phyloP scores from a whole-genome alignment of 2,329 filamentous ascomycete species.

The Furcasterigmium furcatum region DNA sequence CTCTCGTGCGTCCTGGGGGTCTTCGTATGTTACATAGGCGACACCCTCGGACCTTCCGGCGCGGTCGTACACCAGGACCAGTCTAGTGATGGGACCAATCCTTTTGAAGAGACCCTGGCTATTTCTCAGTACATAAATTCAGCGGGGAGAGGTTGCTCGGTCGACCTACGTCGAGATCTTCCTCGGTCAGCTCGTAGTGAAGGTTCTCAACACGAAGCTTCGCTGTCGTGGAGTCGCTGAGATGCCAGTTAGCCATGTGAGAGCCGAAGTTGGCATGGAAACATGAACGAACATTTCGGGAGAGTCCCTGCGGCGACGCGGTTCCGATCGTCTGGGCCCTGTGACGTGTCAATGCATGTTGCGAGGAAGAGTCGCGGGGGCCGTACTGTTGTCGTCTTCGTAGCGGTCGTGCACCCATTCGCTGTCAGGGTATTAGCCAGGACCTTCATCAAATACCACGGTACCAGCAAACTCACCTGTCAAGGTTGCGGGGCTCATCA shows the following conservation, averaged over 20 bases:
- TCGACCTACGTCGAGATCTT: constrained; percentile 68
- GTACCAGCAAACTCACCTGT: constrained; percentile 52
- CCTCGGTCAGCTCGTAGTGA: constrained; percentile 86
- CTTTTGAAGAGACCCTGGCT: constrained; percentile 72
- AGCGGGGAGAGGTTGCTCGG: no score
- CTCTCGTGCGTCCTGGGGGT: constrained; percentile 64
- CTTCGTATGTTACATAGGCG: constrained; percentile 79
- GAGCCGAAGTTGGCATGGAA: not conserved
- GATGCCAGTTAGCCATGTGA: not conserved
- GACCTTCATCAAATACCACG: constrained; percentile 15
- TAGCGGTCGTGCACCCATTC: constrained; percentile 95
- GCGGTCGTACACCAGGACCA: constrained; percentile 79
- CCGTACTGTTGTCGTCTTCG: constrained; percentile 63
- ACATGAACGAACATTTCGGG: constrained; percentile 24
- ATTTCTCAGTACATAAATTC: constrained; percentile 19
- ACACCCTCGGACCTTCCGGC: constrained; percentile 83
- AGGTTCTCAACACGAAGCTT: constrained; percentile 86
- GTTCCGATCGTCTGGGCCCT: constrained; percentile 38
- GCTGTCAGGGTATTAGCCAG: constrained; percentile 35
- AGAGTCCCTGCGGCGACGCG: constrained; percentile 38
- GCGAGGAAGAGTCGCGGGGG: not conserved
- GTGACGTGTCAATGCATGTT: constrained; percentile 8
- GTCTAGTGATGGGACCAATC: constrained; percentile 68
- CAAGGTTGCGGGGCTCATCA: constrained; percentile 63
- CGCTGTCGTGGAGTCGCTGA: constrained; percentile 53